phyloP scores from a whole-genome alignment of 345 rosid species.

The Populus ilicifolia region DNA sequence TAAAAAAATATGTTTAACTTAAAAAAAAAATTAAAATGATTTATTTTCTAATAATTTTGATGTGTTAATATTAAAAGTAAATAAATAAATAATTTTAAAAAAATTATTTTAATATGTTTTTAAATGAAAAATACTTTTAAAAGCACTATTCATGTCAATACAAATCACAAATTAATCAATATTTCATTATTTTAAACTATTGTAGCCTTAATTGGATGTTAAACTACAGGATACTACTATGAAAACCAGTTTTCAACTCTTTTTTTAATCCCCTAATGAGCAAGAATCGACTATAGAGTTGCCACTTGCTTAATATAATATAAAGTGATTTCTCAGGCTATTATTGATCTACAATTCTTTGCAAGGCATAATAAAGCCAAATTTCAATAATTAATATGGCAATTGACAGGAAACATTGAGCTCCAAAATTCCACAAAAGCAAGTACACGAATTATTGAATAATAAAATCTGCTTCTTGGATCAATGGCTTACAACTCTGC shows the following conservation, averaged over 20 bases:
- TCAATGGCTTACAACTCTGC: not conserved
- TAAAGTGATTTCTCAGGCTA: not conserved
- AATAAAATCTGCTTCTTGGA: not conserved
- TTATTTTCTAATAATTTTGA: no score
- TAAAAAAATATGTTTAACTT: no score
- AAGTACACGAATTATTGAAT: not conserved
- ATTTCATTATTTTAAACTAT: no score
- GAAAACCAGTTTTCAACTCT: not conserved
- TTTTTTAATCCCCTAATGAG: not conserved
- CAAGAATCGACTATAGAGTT: not conserved
- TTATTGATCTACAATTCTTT: not conserved
- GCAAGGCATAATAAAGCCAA: not conserved
- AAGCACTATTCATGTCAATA: no score
- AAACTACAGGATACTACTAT: not conserved
- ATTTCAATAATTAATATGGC: not conserved
- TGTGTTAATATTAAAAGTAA: no score
- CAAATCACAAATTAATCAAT: no score
- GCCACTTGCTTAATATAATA: not conserved
- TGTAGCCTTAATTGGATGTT: no score
- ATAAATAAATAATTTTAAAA: rapidly evolving
- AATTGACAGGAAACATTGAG: not conserved
- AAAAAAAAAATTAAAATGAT: no score
- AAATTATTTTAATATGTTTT: no score
- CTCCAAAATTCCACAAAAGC: not conserved
- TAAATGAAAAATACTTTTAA: no score